Base-by-base conservation (phyloP, 2,329 filamentous ascomycete species). In the Fulvia fulva region DNA sequence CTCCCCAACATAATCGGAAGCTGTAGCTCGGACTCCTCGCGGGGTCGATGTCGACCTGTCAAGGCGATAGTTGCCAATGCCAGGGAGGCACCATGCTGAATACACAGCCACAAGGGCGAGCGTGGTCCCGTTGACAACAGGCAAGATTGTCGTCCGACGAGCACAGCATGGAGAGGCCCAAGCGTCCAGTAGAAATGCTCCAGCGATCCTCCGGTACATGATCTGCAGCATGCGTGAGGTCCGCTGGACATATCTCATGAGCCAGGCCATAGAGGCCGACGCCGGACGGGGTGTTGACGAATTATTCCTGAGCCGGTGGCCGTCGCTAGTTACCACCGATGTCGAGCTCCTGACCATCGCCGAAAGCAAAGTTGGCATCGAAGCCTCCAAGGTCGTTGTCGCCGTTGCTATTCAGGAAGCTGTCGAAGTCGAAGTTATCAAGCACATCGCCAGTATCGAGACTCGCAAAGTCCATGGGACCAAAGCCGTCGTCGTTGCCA, bases 391-490 rank as follows among this genome's bases (percentile, higher is more conserved):
- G 70, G 37, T 63, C 67, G 23, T 68, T 76, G 63, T 81, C 81
- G 41, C 77, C 76, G 43, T 74, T 75, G 26, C 80, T 83, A 66
- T 86, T 84, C 53, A 87, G 75, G 75, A 87, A 87, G 16, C 81
- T 83, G 68, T 87, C 85, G 70, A 87, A 87, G 71, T 87, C 84
- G 70, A 87, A 87, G 81, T 81, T 74, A 77, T 85, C 67, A 77
- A 84, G 77, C 80, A 89, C 81, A 85, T 91, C 78, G 82, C 81
- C 57, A 76, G 82, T 72, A 76, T 78, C 78, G 79, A 78, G 71
- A 66, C 65, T 61, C 50, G 68, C 70, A 60, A 78, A 75, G 55
- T 74, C 73, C 56, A 78, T 73, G 56, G 74, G 71, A 53, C 58
- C 57, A 55, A 73, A 69, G 71, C 76, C 62, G 54, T 76, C 73